These are phyloP conservation scores for Davidsoniella virescens DNA, from an alignment of 2,329 filamentous ascomycete genomes.

Conservation along the genomic window DNA sequence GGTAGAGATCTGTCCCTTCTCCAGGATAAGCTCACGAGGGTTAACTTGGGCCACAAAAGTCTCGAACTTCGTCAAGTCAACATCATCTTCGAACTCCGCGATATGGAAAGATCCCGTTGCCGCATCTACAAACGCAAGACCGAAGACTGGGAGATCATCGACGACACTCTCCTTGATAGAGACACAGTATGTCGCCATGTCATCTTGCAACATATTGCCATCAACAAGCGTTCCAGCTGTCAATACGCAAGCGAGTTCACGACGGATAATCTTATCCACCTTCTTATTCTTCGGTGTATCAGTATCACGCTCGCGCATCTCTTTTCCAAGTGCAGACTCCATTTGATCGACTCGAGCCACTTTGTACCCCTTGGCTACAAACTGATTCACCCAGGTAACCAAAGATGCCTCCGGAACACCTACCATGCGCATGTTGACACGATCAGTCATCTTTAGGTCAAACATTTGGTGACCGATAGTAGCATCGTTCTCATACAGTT, in stretches of 20 bases:
- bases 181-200: conserved; percentile 93
- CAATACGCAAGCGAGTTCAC: conserved; percentile 79
- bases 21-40: conserved; percentile 74
- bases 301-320: conserved; percentile 87
- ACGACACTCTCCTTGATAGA: conserved; percentile 73
- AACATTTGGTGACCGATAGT: conserved; percentile 93
- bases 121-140: conserved; percentile 85
- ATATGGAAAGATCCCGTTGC: conserved; percentile 90
- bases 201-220: conserved; percentile 89
- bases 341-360: conserved; percentile 93
- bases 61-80: conserved; percentile 90
- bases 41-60: conserved; percentile 87
- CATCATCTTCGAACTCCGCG: conserved; percentile 82
- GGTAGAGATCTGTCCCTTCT: conserved; percentile 74
- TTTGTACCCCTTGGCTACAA: conserved; percentile 95
- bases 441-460: conserved; percentile 90
- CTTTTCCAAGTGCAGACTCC: conserved; percentile 88
- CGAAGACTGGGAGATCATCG: conserved; percentile 67
- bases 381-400: conserved; percentile 96
- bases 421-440: conserved; percentile 99
- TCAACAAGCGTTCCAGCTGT: conserved; percentile 90
- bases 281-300: conserved; percentile 45
- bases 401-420: conserved; percentile 90
- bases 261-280: conserved; percentile 81
- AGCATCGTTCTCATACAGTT: conserved; percentile 94